phyloP scores from a whole-genome alignment of 2,329 filamentous ascomycete species.

The Proliferodiscus dingleyae region DNA sequence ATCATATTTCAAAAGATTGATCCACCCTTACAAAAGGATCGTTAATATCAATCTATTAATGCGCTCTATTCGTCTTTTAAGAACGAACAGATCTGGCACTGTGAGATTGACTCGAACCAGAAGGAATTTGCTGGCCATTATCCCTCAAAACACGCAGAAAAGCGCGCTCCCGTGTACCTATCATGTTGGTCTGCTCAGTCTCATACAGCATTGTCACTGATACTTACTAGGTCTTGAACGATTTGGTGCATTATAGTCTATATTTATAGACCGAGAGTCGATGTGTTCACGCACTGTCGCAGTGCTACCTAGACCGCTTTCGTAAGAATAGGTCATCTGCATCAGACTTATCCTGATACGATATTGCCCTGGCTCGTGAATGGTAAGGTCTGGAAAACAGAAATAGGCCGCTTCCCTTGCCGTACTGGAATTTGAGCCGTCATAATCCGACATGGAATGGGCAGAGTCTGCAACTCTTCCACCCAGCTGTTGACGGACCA shows the following conservation, averaged over 20 bases:
- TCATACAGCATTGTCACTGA: no score
- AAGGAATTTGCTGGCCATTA: conserved; percentile 25
- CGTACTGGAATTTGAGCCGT: conserved; percentile 5
- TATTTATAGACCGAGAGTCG: conserved; percentile 25
- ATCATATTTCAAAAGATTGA: no score
- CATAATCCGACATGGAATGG: conserved; percentile 23
- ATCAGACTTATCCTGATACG: conserved; percentile 26
- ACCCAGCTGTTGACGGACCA: conserved; percentile 23
- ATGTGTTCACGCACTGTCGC: conserved; percentile 23
- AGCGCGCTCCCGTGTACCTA: conserved; percentile 24
- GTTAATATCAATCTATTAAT: no score
- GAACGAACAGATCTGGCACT: background rate
- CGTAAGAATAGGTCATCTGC: conserved; percentile 26
- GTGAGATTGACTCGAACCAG: conserved; percentile 1
- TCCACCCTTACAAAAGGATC: no score
- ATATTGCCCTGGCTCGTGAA: conserved; percentile 27
- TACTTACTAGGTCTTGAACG: conserved; percentile 25
- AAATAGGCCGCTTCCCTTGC: conserved; percentile 27
- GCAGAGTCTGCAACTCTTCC: conserved; percentile 27
- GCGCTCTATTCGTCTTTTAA: background rate
- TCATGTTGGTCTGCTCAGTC: no score
- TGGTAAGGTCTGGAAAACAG: conserved; percentile 28
- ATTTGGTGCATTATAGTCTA: conserved; percentile 19
- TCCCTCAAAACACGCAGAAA: conserved; percentile 25
- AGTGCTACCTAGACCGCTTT: conserved; percentile 18